Percentiles rank a stretch among this genome's conserved stretches.
Evolutionary conservation across 2,329 filamentous ascomycete genomes (phyloP).

Genomic region (Tolypocladium guangdongense): DNA sequence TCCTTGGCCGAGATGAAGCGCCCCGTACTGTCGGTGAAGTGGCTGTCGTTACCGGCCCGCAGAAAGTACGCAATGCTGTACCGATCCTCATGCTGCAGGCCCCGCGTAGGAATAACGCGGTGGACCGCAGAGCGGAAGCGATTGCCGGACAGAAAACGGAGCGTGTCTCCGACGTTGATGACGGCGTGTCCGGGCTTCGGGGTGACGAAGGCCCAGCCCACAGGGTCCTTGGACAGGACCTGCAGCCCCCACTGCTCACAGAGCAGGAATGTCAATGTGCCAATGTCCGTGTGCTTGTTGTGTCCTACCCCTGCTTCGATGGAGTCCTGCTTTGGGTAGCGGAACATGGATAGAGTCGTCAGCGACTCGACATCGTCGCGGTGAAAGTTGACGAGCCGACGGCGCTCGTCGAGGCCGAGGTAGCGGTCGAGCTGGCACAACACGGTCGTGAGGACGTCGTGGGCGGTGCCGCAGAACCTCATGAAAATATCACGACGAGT

Average conservation of each 20-base stretch:
- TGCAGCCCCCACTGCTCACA: slow-evolving; percentile 43
- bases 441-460: no score
- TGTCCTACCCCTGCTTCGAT: no score
- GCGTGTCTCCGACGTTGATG: slow-evolving; percentile 5
- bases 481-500: no score
- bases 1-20: no score
- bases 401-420: no score
- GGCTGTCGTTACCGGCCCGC: slow-evolving; percentile 1
- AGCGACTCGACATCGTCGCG: no score
- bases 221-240: slow-evolving; percentile 30
- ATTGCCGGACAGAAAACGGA: slow-evolving; percentile 5
- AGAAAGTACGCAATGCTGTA: slow-evolving; percentile 6
- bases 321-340: no score
- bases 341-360: no score
- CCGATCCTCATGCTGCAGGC: slow-evolving; percentile 1
- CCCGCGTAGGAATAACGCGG: slow-evolving; percentile 2
- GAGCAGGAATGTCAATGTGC: slow-evolving; percentile 41
- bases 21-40: slow-evolving; percentile 8
- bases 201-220: slow-evolving; percentile 3
- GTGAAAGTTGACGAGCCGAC: no score
- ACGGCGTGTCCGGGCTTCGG: slow-evolving; percentile 4
- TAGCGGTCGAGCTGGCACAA: no score
- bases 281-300: slow-evolving; percentile 44
- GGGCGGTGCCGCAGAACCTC: no score
- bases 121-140: slow-evolving; percentile 4